phyloP scores from a whole-genome alignment of 345 rosid genomes.

The Linum lewisii region DNA sequence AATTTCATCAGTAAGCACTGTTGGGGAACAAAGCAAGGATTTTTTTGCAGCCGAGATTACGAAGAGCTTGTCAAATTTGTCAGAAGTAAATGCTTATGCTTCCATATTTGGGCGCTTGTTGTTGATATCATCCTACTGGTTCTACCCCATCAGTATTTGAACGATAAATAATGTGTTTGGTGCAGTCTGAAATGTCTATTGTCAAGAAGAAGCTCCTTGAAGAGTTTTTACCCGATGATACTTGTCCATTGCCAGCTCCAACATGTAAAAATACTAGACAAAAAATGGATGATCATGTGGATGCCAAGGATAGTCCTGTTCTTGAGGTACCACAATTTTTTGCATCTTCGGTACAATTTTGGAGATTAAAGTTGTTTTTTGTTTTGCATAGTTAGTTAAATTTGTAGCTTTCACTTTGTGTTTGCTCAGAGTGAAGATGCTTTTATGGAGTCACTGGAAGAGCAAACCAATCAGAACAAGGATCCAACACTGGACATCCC shows the following conservation, averaged over 20 bases:
- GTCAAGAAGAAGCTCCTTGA: constrained; percentile 46
- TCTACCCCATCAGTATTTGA: not conserved
- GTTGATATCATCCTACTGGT: not conserved
- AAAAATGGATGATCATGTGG: constrained; percentile 26
- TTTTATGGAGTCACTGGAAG: constrained; percentile 39
- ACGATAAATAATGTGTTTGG: constrained; percentile 9
- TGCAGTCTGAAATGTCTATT: constrained; percentile 51
- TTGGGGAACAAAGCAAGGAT: constrained; percentile 53
- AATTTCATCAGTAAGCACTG: constrained; percentile 43
- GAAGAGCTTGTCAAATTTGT: constrained; percentile 50
- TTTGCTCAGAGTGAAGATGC: constrained; percentile 33
- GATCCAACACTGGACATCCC: constrained; percentile 27
- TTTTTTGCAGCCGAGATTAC: constrained; percentile 54
- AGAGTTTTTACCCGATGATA: constrained; percentile 83
- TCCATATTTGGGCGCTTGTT: not conserved
- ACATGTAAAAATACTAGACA: constrained; percentile 36
- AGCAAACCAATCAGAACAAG: constrained; percentile 23
- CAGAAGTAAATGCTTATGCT: constrained; percentile 32
- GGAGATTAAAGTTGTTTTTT: not conserved
- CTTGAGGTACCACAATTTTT: constrained; percentile 28
- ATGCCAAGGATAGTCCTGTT: constrained; percentile 22
- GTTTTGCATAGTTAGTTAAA: not conserved
- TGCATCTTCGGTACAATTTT: not conserved
- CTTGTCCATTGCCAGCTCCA: constrained; percentile 64
- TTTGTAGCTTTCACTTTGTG: not conserved